A percentile compares a stretch with the other conserved stretches of the same genome.
Conservation (phyloP, 768 basidiomycete species). For the Albatrellus ellisii region DNA sequence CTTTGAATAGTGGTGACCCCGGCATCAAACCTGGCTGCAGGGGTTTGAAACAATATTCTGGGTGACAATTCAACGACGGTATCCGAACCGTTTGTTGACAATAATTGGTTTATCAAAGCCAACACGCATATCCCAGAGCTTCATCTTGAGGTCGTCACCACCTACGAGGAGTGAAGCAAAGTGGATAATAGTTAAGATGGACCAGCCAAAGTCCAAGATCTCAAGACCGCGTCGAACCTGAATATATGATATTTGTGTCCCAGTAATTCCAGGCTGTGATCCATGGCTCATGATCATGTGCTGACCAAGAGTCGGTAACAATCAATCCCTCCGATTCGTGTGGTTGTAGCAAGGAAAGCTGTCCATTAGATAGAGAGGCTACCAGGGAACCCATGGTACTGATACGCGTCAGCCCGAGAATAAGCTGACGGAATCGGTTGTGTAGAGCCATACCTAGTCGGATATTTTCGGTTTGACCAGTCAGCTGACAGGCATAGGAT, state of each 20-base stretch:
- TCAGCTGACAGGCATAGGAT: constrained; percentile 84
- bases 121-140: constrained; percentile 80
- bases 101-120: constrained; percentile 46
- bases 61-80: not conserved
- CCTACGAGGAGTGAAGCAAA: constrained; percentile 32
- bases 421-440: not conserved
- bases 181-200: not conserved
- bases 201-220: not conserved
- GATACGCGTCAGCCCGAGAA: not conserved
- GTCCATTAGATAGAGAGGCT: constrained; percentile 75
- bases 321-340: constrained; percentile 30
- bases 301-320: constrained; percentile 56
- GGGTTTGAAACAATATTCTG: not conserved
- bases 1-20: constrained; percentile 88
- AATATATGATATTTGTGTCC: constrained; percentile 69
- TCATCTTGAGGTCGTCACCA: constrained; percentile 85
- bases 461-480: constrained; percentile 65
- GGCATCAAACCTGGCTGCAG: constrained; percentile 73
- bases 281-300: constrained; percentile 94
- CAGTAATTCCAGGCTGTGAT: constrained; percentile 85
- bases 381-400: constrained; percentile 49
- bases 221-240: constrained; percentile 56
- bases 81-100: constrained; percentile 54
- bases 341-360: constrained; percentile 44
- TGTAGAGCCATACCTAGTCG: constrained; percentile 28